Conservation (phyloP, 2,329 filamentous ascomycete genomes). For the Colletotrichum brevisporum region DNA sequence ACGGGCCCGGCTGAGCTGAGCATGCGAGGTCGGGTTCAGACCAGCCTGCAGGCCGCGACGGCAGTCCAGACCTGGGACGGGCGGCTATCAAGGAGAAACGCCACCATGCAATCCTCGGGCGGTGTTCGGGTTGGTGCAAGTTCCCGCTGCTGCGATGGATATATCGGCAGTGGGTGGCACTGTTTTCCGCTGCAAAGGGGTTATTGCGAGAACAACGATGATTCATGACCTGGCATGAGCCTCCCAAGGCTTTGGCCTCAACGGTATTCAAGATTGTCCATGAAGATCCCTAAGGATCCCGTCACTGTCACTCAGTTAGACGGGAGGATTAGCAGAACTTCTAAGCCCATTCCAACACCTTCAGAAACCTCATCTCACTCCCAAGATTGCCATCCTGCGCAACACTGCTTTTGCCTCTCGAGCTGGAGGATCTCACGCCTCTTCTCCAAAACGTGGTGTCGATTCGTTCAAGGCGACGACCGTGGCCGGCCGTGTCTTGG, state of each 20-base stretch:
- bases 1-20: slow-evolving; percentile 7
- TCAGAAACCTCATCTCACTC: neutral
- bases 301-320: neutral
- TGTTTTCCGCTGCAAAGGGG: neutral
- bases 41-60: slow-evolving; percentile 28
- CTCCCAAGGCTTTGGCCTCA: neutral
- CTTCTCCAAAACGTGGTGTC: neutral
- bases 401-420: slow-evolving; percentile 5
- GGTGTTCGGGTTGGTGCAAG: slow-evolving; percentile 25
- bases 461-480: slow-evolving; percentile 9
- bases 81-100: neutral
- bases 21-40: slow-evolving; percentile 26
- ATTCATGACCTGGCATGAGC: slow-evolving; percentile 3
- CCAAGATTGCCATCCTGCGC: neutral
- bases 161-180: slow-evolving; percentile 23
- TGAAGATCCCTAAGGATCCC: neutral
- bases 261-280: neutral
- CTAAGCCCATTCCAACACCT: neutral
- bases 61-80: neutral
- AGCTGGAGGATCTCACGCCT: neutral
- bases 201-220: neutral
- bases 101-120: slow-evolving; percentile 39
- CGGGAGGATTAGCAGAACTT: neutral
- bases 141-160: slow-evolving; percentile 19
- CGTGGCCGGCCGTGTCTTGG: slow-evolving; percentile 37